A percentile compares a stretch with the other conserved stretches of the same genome.
Conservation (phyloP, 2,329 filamentous ascomycete species). For the Talaromyces islandicus region DNA sequence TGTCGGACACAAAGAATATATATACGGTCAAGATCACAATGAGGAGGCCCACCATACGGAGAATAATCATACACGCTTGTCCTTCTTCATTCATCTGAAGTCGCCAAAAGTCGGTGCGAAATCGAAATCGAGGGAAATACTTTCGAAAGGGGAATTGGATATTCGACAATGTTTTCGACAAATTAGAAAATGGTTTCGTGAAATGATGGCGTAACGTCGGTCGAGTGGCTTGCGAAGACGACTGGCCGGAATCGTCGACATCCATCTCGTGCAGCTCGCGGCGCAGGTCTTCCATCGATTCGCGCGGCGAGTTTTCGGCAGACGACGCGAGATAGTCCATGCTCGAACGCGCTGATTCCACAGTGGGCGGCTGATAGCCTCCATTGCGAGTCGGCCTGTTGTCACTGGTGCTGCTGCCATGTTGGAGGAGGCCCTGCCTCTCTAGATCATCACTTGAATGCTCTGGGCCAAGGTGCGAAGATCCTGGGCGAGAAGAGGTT, state of each 20-base stretch:
- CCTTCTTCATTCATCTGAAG: conserved; percentile 37
- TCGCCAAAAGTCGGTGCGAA: conserved; percentile 31
- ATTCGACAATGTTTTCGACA: conserved; percentile 53
- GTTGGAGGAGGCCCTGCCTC: conserved; percentile 66
- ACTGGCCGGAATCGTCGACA: conserved; percentile 59
- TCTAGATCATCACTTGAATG: conserved; percentile 67
- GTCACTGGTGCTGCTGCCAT: conserved; percentile 39
- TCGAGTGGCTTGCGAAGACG: conserved; percentile 22
- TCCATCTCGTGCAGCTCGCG: conserved; percentile 87
- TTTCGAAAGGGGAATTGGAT: conserved; percentile 48
- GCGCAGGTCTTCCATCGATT: conserved; percentile 60
- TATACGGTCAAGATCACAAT: conserved; percentile 75
- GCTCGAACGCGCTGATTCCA: conserved; percentile 68
- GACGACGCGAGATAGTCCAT: conserved; percentile 52
- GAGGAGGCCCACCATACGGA: conserved; percentile 67
- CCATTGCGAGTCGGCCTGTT: conserved; percentile 32
- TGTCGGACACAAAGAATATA: conserved; percentile 75
- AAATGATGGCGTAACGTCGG: conserved; percentile 44
- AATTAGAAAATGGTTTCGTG: conserved; percentile 51
- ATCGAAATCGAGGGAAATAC: conserved; percentile 36
- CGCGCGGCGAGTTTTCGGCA: conserved; percentile 46
- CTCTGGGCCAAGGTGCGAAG: conserved; percentile 47
- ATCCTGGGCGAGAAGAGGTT: conserved; percentile 52
- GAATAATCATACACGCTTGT: conserved; percentile 60
- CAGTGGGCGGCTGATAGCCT: conserved; percentile 74